Base-by-base conservation (phyloP, 768 basidiomycete genomes). In the Piloderma croceum region DNA sequence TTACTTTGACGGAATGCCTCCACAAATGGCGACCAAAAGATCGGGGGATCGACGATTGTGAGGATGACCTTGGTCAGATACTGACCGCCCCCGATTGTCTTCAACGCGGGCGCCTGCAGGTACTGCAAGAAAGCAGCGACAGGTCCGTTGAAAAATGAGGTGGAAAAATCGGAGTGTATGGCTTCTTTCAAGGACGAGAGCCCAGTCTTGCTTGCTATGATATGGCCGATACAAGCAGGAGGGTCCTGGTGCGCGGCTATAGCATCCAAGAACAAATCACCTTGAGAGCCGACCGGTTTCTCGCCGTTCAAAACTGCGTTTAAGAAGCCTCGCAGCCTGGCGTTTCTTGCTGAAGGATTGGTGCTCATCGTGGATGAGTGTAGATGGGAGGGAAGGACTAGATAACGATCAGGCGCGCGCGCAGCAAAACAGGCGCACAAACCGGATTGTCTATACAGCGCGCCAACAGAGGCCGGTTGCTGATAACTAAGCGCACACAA, bases 251-350 rank as follows among this genome's bases (percentile, higher is more conserved):
- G 70, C 4, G 38, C 36, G 41, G 53, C 59, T 15, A 75, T 54
- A 13, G 65, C 69, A 43, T 74, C 62, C 5, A 74, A 51, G 39
- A 73, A 74, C 21, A 56, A 37, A 25, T 18, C 61, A 62, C 12
- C 45, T 38, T 18, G 49, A 48, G 15, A 54, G 21, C n/a, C 52
- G 3, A 66, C 24, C 6, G 42, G 12, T 2, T 38, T 41, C 19
- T 47, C 48, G 5, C 67, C 63, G 1, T 34, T 15, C 2, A 68
- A 42, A 18, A 65, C 46, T 24, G 50, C 46, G 6, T 51, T 36
- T 36, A 68, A 60, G 12, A 54, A 50, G 41, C 55, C n/a, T n/a
- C n/a, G n/a, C n/a, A n/a, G n/a, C n/a, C n/a, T n/a, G n/a, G n/a
- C n/a, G n/a, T n/a, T n/a, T n/a, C n/a, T n/a, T n/a, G n/a, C n/a